These are phyloP conservation scores for Avena insularis DNA, from an alignment of 176 grass and related monocot genomes.

Conservation along the genomic window DNA sequence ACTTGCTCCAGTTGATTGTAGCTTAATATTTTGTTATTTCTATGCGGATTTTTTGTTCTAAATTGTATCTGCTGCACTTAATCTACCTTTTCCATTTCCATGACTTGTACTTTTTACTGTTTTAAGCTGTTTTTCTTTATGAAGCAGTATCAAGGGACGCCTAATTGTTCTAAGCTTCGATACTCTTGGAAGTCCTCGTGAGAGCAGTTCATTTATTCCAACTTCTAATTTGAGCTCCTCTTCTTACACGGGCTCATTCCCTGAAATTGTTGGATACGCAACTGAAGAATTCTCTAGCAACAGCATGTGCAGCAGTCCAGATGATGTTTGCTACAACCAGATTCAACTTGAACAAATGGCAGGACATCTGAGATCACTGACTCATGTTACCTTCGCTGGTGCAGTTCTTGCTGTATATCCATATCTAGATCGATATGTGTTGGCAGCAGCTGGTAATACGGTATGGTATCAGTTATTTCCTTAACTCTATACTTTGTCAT, in stretches of 20 bases:
- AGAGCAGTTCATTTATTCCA: conserved; percentile 55
- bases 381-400: conserved; percentile 66
- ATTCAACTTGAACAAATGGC: conserved; percentile 72
- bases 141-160: conserved; percentile 81
- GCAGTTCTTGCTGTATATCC: conserved; percentile 90
- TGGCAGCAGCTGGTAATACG: conserved; percentile 93
- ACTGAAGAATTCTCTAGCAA: conserved; percentile 73
- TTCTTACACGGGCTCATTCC: conserved; percentile 62
- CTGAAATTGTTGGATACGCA: conserved; percentile 72
- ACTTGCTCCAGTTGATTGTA: conserved; percentile 9
- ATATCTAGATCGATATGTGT: conserved; percentile 84
- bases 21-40: conserved; percentile 25
- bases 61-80: conserved; percentile 7
- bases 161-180: conserved; percentile 91
- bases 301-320: conserved; percentile 75
- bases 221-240: conserved; percentile 69
- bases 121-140: conserved; percentile 28
- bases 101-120: not conserved
- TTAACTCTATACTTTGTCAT: conserved; percentile 32
- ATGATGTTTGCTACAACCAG: conserved; percentile 60
- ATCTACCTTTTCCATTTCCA: conserved; percentile 28
- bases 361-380: conserved; percentile 69
- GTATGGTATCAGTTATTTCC: conserved; percentile 58
- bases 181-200: conserved; percentile 50
- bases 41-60: not conserved